phyloP scores from a whole-genome alignment of 225 moss, liverwort and hornwort species.

The Neckera pumila region DNA sequence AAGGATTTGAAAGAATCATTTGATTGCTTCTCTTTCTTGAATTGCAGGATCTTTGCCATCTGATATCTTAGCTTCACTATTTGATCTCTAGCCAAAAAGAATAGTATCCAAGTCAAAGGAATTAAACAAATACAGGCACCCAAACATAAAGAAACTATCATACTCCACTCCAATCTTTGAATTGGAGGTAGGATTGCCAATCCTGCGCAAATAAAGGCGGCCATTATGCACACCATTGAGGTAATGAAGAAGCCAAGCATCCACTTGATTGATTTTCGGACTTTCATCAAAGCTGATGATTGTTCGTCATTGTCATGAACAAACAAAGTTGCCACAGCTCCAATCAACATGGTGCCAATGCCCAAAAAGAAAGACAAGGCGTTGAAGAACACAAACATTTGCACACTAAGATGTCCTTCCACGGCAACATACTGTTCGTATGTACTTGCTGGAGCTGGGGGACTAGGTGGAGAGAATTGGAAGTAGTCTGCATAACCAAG shows the following conservation, averaged over 20 bases:
- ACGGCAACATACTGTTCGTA: neutral
- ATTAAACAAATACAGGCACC: neutral
- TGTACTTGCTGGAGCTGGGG: neutral
- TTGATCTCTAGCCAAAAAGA: neutral
- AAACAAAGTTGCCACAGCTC: neutral
- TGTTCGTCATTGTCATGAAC: neutral
- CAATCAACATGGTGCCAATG: neutral
- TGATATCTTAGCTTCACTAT: neutral
- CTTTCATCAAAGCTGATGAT: neutral
- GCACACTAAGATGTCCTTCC: neutral
- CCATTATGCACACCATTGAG: neutral
- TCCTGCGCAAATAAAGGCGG: neutral
- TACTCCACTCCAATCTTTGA: neutral
- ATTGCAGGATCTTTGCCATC: fast-evolving
- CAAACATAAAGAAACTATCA: neutral
- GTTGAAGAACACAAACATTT: neutral
- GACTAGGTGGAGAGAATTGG: neutral
- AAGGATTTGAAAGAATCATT: neutral
- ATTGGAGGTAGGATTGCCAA: neutral
- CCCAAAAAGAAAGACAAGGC: neutral
- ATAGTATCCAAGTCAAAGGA: neutral
- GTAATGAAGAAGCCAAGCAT: neutral
- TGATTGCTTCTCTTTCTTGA: too few species aligned
- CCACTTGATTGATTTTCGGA: neutral
- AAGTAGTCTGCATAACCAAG: neutral